phyloP scores from a whole-genome alignment of 2,329 filamentous ascomycete genomes.

The Calonectria pseudoreteaudii region DNA sequence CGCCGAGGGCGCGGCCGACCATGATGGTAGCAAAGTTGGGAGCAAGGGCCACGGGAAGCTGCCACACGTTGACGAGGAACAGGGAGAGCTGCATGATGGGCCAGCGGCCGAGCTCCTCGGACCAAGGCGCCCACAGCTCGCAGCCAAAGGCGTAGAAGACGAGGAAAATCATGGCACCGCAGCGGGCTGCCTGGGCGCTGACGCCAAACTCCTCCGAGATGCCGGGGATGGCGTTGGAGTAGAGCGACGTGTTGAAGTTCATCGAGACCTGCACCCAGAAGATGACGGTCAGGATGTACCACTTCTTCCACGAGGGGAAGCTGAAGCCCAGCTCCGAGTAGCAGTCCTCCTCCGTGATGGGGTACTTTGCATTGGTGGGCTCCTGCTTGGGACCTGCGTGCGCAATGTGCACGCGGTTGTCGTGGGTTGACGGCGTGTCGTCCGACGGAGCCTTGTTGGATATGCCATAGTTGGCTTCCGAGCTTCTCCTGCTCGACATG shows the following conservation, averaged over 20 bases:
- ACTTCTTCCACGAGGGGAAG: slow-evolving; percentile 74
- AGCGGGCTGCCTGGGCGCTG: slow-evolving; percentile 75
- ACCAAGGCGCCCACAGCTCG: slow-evolving; percentile 90
- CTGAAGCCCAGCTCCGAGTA: slow-evolving; percentile 74
- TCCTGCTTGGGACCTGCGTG: slow-evolving; percentile 47
- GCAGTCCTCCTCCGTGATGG: slow-evolving; percentile 69
- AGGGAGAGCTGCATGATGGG: slow-evolving; percentile 80
- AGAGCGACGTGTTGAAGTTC: slow-evolving; percentile 83
- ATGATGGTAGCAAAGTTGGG: slow-evolving; percentile 79
- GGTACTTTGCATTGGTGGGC: slow-evolving; percentile 54
- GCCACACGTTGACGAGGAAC: slow-evolving; percentile 82
- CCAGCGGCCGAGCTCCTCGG: slow-evolving; percentile 83
- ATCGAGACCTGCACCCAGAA: slow-evolving; percentile 81
- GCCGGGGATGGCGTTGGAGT: slow-evolving; percentile 75
- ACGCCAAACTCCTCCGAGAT: slow-evolving; percentile 77
- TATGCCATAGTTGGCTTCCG: slow-evolving; percentile 47
- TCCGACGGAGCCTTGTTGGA: slow-evolving; percentile 48
- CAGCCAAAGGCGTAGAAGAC: slow-evolving; percentile 87
- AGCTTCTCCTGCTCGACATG: slow-evolving; percentile 49
- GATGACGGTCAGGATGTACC: slow-evolving; percentile 78
- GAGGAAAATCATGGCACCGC: slow-evolving; percentile 83
- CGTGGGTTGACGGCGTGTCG: slow-evolving; percentile 22
- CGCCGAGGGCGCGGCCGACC: slow-evolving; percentile 77
- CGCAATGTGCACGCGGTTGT: slow-evolving; percentile 48
- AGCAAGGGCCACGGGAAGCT: slow-evolving; percentile 77